Base-by-base conservation (phyloP, 257 asterid genomes). In the Fraxinus anomala region DNA sequence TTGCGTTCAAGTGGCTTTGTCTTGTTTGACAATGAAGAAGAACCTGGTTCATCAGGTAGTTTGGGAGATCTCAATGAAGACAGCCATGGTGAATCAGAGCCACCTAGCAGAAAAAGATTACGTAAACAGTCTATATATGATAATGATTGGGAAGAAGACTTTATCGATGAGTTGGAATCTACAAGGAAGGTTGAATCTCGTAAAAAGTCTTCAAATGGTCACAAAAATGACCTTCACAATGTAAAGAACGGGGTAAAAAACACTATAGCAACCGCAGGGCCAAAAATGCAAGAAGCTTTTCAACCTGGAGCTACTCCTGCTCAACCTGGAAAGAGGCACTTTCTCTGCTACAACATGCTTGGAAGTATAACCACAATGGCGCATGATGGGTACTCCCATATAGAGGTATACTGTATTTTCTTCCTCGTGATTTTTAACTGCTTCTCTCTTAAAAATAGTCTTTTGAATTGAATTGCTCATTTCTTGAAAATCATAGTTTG, bases 281-380 rank as follows among this genome's bases (percentile, higher is more conserved):
- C 84, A 24, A 92, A 91, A 86, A 85, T 93, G 90, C 97, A 92
- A 85, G 97, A 89, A 81, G 88, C 97, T 79, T 91, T 96, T 82
- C 99, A 93, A 82, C 93, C 99, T 66, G 97, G 99, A 59, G 87
- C 91, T 23, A 96, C 98, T 73, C 97, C 97, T 17, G 89, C 81
- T 59, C 94, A 88, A 77, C 90, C 93, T 74, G 99, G 97, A 72
- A 96, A 90, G 89, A 89, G 96, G 86, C 92, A 84, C 74, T 96
- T 96, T 85, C 82, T 96, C 51, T 93, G 98, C 88, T 96, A 96
- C 83, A 93, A 87, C 83, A 92, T 93, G 98, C 88, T 93, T 74
- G 99, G 99, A 70, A 86, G 96, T 89, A 88, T 96, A 82, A 96
- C 97, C 78, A 73, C 95, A 51, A 91, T 93, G 98, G 92, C 89